Evolutionary conservation across 2,329 filamentous ascomycete species (phyloP).

Genomic region (Alternaria triticina): DNA sequence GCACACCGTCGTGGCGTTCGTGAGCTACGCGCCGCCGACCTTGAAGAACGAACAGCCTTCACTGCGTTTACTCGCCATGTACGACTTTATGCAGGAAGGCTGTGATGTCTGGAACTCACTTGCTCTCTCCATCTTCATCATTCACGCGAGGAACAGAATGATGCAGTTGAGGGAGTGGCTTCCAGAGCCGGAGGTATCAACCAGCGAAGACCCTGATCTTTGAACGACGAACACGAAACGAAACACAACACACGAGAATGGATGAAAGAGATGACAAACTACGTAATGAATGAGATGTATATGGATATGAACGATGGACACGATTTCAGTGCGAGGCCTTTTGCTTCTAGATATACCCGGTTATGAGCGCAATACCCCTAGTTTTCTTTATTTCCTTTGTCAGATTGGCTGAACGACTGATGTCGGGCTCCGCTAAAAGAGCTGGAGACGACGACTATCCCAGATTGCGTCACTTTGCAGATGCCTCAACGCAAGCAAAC

Average conservation of each 20-base stretch:
- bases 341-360: slow-evolving; percentile 26
- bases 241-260: not conserved
- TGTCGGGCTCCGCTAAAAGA: not conserved
- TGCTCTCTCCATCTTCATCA: slow-evolving; percentile 62
- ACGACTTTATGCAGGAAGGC: slow-evolving; percentile 59
- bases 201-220: slow-evolving; percentile 40
- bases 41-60: slow-evolving; percentile 25
- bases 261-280: not conserved
- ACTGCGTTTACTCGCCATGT: slow-evolving; percentile 56
- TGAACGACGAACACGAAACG: slow-evolving; percentile 16
- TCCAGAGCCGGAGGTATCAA: slow-evolving; percentile 19
- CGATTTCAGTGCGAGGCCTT: slow-evolving; percentile 11
- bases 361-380: slow-evolving; percentile 16
- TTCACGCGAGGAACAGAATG: slow-evolving; percentile 61
- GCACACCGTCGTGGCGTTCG: slow-evolving; percentile 59
- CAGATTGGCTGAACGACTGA: not conserved
- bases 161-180: slow-evolving; percentile 51
- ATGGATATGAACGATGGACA: slow-evolving; percentile 4
- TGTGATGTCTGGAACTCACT: slow-evolving; percentile 68
- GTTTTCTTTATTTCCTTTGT: slow-evolving; percentile 8
- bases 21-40: slow-evolving; percentile 55
- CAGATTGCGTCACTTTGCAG: not conserved
- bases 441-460: not conserved
- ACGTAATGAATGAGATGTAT: slow-evolving; percentile 1
- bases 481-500: not conserved